Conservation (phyloP, 192 early-diverging fungal genomes). For the Coemansia aciculifera region DNA sequence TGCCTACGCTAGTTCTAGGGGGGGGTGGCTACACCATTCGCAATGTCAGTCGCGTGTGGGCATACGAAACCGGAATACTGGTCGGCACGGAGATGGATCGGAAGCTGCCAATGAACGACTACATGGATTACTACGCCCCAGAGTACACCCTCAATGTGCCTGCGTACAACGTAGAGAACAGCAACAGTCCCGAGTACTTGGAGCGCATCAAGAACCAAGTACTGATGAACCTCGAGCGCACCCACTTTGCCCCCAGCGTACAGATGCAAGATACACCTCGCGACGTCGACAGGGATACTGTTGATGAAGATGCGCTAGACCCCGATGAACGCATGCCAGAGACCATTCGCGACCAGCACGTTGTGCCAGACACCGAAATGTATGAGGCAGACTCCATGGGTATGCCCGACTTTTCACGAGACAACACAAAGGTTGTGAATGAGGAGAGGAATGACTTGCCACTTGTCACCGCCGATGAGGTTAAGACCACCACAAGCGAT, state of each 20-base stretch:
- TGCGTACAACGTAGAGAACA: constrained; percentile 84
- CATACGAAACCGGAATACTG: constrained; percentile 89
- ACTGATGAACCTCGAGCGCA: constrained; percentile 62
- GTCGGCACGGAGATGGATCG: constrained; percentile 70
- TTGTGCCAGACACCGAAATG: constrained; percentile 55
- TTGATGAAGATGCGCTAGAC: constrained; percentile 48
- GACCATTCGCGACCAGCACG: constrained; percentile 43
- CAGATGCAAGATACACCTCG: constrained; percentile 57
- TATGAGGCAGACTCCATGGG: constrained; percentile 56
- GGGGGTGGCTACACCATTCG: constrained; percentile 98
- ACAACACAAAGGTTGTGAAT: constrained; percentile 48
- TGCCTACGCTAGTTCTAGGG: constrained; percentile 91
- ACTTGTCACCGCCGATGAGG: neutral
- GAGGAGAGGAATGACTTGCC: constrained; percentile 35
- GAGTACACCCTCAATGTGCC: constrained; percentile 87
- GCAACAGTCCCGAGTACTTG: constrained; percentile 84
- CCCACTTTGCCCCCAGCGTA: constrained; percentile 64
- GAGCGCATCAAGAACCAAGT: constrained; percentile 66
- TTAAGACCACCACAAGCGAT: neutral
- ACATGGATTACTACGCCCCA: constrained; percentile 91
- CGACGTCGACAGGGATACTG: constrained; percentile 40
- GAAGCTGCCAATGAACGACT: constrained; percentile 86
- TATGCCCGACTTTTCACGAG: constrained; percentile 23
- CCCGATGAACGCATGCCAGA: constrained; percentile 56
- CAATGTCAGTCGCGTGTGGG: constrained; percentile 92